Evolutionary conservation across 345 rosid species (phyloP).

Genomic region (sweet orange (Citrus sinensis)): DNA sequence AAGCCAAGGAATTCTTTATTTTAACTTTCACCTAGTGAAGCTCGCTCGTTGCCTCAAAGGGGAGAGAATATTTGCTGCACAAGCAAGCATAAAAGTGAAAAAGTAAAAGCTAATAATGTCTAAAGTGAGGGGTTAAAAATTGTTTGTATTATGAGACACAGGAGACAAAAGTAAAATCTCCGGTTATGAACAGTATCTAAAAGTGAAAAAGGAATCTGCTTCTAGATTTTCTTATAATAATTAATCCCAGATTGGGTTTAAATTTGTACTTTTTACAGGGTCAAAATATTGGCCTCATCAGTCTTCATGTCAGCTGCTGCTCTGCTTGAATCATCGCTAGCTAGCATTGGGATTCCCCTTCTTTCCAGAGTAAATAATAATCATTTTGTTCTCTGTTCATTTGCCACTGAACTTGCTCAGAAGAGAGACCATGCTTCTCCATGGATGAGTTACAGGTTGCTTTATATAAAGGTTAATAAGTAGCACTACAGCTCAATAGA

Average conservation of each 20-base stretch:
- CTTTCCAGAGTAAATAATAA: neutral
- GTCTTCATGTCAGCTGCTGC: neutral
- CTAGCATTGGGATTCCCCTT: slow-evolving; percentile 10
- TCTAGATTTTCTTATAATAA: neutral
- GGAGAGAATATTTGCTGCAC: slow-evolving; percentile 6
- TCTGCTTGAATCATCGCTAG: neutral
- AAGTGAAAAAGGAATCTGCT: neutral
- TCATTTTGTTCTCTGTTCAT: neutral
- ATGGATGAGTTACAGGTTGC: neutral
- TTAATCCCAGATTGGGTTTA: neutral
- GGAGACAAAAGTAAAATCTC: slow-evolving; percentile 8
- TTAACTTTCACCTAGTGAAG: neutral
- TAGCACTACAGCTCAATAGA: neutral
- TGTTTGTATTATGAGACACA: neutral
- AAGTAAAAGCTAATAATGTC: neutral
- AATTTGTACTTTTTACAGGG: neutral
- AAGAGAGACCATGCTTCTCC: neutral
- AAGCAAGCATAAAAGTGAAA: slow-evolving; percentile 10
- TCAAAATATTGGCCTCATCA: slow-evolving; percentile 1
- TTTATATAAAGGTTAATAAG: neutral
- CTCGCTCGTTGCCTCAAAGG: neutral
- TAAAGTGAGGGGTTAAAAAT: neutral
- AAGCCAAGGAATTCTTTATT: neutral
- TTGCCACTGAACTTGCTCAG: neutral
- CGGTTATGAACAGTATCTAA: neutral